Conservation (phyloP, 225 moss, liverwort and hornwort genomes). For the Physcomitrellopsis africana region DNA sequence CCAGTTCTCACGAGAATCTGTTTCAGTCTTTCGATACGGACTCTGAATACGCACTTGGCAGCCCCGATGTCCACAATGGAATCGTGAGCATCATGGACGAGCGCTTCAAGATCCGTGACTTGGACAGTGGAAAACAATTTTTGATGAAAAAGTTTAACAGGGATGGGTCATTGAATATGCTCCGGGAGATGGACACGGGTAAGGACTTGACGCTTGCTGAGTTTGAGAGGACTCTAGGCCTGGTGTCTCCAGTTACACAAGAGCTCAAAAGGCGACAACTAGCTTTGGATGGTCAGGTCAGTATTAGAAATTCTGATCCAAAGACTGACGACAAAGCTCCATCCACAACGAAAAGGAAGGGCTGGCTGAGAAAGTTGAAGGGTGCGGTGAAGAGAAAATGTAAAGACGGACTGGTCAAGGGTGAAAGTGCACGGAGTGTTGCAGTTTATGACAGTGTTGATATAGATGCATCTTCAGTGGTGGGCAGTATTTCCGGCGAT, state of each 20-base stretch:
- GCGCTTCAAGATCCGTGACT: slow-evolving; percentile 74
- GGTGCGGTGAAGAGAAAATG: slow-evolving; percentile 42
- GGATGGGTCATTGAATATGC: slow-evolving; percentile 68
- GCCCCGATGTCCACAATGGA: slow-evolving; percentile 38
- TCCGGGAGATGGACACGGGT: slow-evolving; percentile 79
- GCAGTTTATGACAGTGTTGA: slow-evolving; percentile 37
- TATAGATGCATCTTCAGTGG: slow-evolving; percentile 46
- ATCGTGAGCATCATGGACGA: slow-evolving; percentile 61
- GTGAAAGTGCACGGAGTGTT: slow-evolving; percentile 37
- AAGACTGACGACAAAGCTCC: slow-evolving; percentile 28
- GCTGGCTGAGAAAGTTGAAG: slow-evolving; percentile 59
- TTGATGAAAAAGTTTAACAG: slow-evolving; percentile 66
- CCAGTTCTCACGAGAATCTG: slow-evolving; percentile 52
- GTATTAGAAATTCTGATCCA: slow-evolving; percentile 39
- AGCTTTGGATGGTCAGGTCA: slow-evolving; percentile 42
- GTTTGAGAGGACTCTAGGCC: slow-evolving; percentile 76
- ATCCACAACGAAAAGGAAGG: slow-evolving; percentile 51
- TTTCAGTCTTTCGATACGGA: slow-evolving; percentile 46
- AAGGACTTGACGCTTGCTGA: slow-evolving; percentile 85
- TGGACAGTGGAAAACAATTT: slow-evolving; percentile 94
- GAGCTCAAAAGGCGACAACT: slow-evolving; percentile 78
- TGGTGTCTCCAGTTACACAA: slow-evolving; percentile 78
- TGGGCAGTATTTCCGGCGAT: slow-evolving; percentile 45
- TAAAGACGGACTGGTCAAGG: slow-evolving; percentile 30
- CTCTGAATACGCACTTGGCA: slow-evolving; percentile 31